Conservation (phyloP, 2,329 filamentous ascomycete genomes). For the Helminthosporium solani region DNA sequence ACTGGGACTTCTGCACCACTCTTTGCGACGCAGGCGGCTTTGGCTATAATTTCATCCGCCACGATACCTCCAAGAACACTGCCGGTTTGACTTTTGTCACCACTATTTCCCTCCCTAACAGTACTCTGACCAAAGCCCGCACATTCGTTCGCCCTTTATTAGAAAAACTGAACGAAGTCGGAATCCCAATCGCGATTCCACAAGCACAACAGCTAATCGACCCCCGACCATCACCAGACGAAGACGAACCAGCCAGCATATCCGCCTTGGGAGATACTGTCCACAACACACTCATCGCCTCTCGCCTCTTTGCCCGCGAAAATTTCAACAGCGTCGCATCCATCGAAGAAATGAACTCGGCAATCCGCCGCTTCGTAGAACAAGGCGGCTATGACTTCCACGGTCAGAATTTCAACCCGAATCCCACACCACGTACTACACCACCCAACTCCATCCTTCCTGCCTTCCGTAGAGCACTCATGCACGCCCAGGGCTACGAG, state of each 20-base stretch:
- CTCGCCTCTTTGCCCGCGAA: constrained; percentile 23
- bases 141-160: constrained; percentile 21
- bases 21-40: constrained; percentile 25
- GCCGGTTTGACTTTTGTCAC: constrained; percentile 24
- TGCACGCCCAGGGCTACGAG: constrained; percentile 27
- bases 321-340: constrained; percentile 11
- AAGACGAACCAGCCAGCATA: not conserved
- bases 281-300: constrained; percentile 26
- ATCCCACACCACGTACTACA: constrained; percentile 5
- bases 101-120: constrained; percentile 20
- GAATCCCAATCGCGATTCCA: constrained; percentile 18
- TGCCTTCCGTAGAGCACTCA: constrained; percentile 22
- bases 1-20: constrained; percentile 17
- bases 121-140: constrained; percentile 12
- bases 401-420: constrained; percentile 26
- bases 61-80: constrained; percentile 5
- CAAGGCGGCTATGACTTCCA: constrained; percentile 26
- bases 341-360: constrained; percentile 7
- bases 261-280: constrained; percentile 20
- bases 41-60: constrained; percentile 31
- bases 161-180: constrained; percentile 16
- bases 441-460: constrained; percentile 26
- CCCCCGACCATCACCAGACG: not conserved
- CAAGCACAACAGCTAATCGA: constrained; percentile 6
- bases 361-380: constrained; percentile 23